Evolutionary conservation across 2,329 filamentous ascomycete genomes (phyloP), one percentile per base, ranked within the genome.

Genomic region (Fusarium musae): DNA sequence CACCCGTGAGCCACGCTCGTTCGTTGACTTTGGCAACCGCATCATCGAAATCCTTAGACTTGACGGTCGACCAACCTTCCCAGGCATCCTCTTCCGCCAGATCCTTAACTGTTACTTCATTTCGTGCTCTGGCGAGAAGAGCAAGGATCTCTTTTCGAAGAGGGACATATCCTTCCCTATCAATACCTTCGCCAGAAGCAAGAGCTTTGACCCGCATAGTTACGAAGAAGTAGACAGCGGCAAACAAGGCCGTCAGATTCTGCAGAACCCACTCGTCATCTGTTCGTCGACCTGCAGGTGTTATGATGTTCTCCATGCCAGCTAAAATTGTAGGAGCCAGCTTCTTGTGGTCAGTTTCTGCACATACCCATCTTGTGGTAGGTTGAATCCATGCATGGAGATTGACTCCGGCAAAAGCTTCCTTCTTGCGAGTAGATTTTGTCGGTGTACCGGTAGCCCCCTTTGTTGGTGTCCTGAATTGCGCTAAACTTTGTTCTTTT

Each of bases 241-340:
- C 89, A 5, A 93, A 83, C 21, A 93, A 80, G 0, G 87, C 85
- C 3, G 88, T 84, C 3, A 88, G 71, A 63, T 90, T 84, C 44
- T 81, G 79, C 52, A 84, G 78, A 11, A 86, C 79, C 87, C 87
- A 87, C 62, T 84, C 82, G 71, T 90, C 84, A 63, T 85, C 79
- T 58, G 84, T 84, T 42, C 80, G 81, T 32, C 77, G 79, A n/a
- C 86, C 85, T 17, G 80, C 80, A 0, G 85, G 84, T 3, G 80
- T 79, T 16, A 85, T 75, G 54, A 89, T 86, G 23, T 84, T 82
- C 84, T 92, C 92, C 58, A 95, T 87, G 2, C 93, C 94, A 0
- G 93, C 92, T 54, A 93, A 89, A 1, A 97, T 88, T 60, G 94
- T 93, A 1, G 93, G 92, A 1, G 89, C 90, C 6, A 95, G 87